phyloP scores from a whole-genome alignment of 129 eudicot genomes.

The Tanacetum coccineum region DNA sequence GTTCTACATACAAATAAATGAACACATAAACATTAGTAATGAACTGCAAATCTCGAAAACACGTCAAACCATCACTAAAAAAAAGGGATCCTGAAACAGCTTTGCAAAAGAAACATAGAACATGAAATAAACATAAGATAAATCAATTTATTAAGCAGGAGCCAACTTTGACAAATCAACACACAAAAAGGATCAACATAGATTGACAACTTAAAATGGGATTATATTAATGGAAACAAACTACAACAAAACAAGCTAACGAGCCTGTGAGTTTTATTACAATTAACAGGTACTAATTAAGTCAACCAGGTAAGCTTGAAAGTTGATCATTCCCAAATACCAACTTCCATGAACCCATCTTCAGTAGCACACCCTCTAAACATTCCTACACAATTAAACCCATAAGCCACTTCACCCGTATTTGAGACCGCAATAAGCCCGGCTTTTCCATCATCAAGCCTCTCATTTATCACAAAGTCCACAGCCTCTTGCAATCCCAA shows the following conservation, averaged over 20 bases:
- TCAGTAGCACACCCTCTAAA: constrained; percentile 86
- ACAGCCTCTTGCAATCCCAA: constrained; percentile 78
- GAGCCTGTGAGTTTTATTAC: constrained; percentile 17
- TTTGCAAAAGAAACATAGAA: neutral
- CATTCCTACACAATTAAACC: constrained; percentile 83
- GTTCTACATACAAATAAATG: too few relatives aligned
- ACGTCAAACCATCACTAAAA: too few relatives aligned
- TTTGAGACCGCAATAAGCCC: constrained; percentile 87
- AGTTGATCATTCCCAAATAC: constrained; percentile 54
- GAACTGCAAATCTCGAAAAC: too few relatives aligned
- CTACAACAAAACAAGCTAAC: neutral
- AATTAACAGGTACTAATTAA: neutral
- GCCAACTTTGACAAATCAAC: neutral
- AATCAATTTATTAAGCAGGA: neutral
- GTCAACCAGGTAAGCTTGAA: neutral
- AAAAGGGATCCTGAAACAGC: too few relatives aligned
- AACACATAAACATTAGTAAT: too few relatives aligned
- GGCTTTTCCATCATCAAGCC: constrained; percentile 78
- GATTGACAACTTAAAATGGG: neutral
- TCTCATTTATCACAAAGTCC: constrained; percentile 71
- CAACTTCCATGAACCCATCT: constrained; percentile 94
- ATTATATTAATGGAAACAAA: neutral
- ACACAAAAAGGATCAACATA: neutral
- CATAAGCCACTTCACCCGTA: constrained; percentile 78
- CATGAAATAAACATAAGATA: neutral